Evolutionary conservation across 306 rosid genomes (phyloP).

Genomic region (Cucurbita ficifolia): DNA sequence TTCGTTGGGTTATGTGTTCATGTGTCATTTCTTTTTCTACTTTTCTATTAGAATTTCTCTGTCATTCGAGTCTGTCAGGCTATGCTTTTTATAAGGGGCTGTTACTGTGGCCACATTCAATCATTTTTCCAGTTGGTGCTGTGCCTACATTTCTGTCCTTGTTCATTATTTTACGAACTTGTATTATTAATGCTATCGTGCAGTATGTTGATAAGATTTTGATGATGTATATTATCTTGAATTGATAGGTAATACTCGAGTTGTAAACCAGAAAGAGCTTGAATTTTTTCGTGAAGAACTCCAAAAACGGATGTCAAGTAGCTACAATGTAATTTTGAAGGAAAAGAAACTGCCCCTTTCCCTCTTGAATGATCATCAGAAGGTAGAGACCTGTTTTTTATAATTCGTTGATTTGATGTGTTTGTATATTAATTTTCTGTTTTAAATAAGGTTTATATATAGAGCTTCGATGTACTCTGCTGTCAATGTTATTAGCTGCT

Average conservation of each 20-base stretch:
- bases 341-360: conserved; percentile 66
- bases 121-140: not conserved
- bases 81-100: not conserved
- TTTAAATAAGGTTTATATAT: not conserved
- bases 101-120: not conserved
- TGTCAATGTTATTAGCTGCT: not conserved
- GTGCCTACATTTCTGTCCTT: not conserved
- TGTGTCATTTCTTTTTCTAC: not conserved
- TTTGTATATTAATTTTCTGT: not conserved
- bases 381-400: conserved; percentile 28
- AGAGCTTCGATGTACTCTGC: no score
- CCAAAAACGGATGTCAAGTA: conserved; percentile 41
- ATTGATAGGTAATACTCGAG: conserved; percentile 52
- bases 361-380: conserved; percentile 64
- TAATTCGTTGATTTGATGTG: not conserved
- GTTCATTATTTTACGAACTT: not conserved
- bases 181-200: not conserved
- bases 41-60: not conserved
- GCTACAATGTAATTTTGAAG: conserved; percentile 63
- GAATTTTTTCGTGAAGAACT: conserved; percentile 72
- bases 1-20: not conserved
- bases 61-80: no score
- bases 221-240: conserved; percentile 1
- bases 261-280: conserved; percentile 68
- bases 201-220: not conserved